Evolutionary conservation across 805 yeast genomes (phyloP).

Genomic region (Cyberlindnera veronae): DNA sequence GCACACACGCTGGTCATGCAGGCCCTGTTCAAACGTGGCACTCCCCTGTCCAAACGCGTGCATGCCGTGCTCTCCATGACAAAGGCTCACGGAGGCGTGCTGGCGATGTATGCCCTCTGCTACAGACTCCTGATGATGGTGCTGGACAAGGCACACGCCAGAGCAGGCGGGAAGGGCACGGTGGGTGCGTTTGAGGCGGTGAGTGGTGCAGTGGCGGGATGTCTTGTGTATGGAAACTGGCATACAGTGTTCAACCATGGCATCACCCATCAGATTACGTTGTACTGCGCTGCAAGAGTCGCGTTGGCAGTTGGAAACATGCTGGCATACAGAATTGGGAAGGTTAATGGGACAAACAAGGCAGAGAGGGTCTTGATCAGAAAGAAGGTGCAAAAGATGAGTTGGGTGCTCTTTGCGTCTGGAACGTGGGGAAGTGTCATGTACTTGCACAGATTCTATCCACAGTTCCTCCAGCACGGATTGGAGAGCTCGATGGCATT

Average conservation of each 20-base stretch:
- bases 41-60: conserved; percentile 38
- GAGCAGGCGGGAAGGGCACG: too few species aligned
- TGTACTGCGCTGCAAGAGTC: conserved; percentile 70
- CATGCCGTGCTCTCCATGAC: conserved; percentile 49
- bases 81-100: conserved; percentile 49
- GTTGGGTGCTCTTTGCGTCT: conserved; percentile 63
- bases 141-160: conserved; percentile 28
- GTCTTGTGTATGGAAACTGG: conserved; percentile 37
- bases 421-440: conserved; percentile 71
- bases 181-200: conserved; percentile 23
- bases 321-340: conserved; percentile 22
- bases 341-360: conserved; percentile 8
- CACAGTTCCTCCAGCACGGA: conserved; percentile 58
- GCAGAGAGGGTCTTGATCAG: conserved; percentile 9
- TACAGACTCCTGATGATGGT: conserved; percentile 40
- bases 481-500: conserved; percentile 68
- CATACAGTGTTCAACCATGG: conserved; percentile 34
- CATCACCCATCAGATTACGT: conserved; percentile 69
- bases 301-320: conserved; percentile 50
- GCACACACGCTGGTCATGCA: conserved; percentile 64
- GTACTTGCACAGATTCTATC: conserved; percentile 63
- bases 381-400: conserved; percentile 27
- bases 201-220: conserved; percentile 40
- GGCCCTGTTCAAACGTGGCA: conserved; percentile 38
- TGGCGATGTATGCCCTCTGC: conserved; percentile 53